Evolutionary conservation across 192 early-diverging fungal species (phyloP).

Genomic region (Linnemannia exigua): DNA sequence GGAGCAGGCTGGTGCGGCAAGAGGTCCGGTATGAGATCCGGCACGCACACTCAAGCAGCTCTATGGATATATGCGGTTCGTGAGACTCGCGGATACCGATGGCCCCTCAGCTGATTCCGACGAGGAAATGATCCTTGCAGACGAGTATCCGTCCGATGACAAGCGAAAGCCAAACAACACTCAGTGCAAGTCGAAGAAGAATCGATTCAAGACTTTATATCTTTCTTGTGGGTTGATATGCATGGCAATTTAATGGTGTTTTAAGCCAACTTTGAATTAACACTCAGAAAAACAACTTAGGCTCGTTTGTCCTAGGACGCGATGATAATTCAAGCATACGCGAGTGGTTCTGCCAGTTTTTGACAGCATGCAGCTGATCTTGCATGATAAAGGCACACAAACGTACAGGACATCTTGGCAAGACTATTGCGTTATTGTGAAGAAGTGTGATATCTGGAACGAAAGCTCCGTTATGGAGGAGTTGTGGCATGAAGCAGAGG

Average conservation of each 20-base stretch:
- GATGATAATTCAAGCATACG: too few relatives aligned
- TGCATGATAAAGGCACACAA: slow-evolving; percentile 11
- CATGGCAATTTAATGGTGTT: neutral
- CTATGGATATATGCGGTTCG: slow-evolving; percentile 34
- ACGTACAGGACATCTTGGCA: slow-evolving; percentile 16
- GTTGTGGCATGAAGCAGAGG: slow-evolving; percentile 24
- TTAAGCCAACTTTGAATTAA: neutral
- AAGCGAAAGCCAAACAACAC: neutral
- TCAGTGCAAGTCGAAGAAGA: neutral
- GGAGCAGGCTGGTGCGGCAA: slow-evolving; percentile 3
- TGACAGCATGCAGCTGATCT: slow-evolving; percentile 23
- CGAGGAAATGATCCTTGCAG: neutral
- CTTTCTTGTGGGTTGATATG: neutral
- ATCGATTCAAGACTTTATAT: neutral
- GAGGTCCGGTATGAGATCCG: neutral
- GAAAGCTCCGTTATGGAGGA: slow-evolving; percentile 2
- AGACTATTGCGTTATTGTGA: slow-evolving; percentile 11
- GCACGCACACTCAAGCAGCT: neutral
- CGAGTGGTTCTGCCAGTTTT: neutral
- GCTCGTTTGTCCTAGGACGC: neutral
- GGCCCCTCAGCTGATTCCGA: neutral
- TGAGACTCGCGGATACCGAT: slow-evolving; percentile 22
- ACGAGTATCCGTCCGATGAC: neutral
- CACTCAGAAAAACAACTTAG: neutral
- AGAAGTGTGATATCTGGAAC: neutral